Base-by-base conservation (phyloP, 2,329 filamentous ascomycete species). In the Talaromyces sp. region DNA sequence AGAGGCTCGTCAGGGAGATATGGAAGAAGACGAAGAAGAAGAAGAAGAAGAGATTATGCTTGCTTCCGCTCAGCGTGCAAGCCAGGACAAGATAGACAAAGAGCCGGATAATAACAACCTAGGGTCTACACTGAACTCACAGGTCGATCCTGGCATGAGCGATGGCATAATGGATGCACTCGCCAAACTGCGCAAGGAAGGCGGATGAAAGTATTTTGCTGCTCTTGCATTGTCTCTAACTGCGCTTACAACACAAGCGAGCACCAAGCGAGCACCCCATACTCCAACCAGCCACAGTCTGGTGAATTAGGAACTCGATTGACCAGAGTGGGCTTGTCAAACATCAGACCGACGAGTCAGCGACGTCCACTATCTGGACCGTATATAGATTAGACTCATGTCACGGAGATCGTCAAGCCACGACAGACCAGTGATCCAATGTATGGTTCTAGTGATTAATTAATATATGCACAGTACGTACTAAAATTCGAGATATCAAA, bases 111-210 rank as follows among this genome's bases (percentile, higher is more conserved):
- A 59, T 49, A 30, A 15, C 44, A 28, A 17, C 49, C 51, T 51
- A 17, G 22, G 4, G 4, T 25, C 63, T 7, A 64, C 59, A 32
- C 57, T 63, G 53, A 73, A 52, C 15, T 8, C 27, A 11, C 54
- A 51, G 53, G 57, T 80, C 15, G 78, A 80, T 55, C 72, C 75
- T 60, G 74, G 76, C n/a, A 68, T 86, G 63, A 82, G 78, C 65
- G 83, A 85, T 55, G 85, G 85, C 10, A 80, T 88, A 57, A 80
- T 82, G 75, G 82, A 83, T 32, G 85, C 85, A 5, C 70, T 88
- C 57, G 82, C 79, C 55, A 86, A 81, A 66, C 70, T 87, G 55
- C 76, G 85, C 63, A 70, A 76, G 55, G 70, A 68, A 17, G 66
- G 66, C n/a, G 67, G 56, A 44, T 62, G 57, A 64, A 33, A 30